Conservation (phyloP, 2,329 filamentous ascomycete species). For the Fusarium agapanthi region DNA sequence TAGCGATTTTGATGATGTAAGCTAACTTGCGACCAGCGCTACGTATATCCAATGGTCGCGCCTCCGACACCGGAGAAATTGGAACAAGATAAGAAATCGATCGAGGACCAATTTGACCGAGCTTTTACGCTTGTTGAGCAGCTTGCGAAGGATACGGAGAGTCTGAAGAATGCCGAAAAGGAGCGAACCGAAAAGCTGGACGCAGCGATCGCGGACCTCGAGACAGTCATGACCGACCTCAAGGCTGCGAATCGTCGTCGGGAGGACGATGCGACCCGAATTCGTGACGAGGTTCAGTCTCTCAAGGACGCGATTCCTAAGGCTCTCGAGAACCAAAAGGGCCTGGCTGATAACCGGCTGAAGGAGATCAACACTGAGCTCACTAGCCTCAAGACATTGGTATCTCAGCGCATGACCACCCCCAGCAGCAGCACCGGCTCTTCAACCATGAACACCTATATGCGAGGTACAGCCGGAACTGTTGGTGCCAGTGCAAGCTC, state of each 20-base stretch:
- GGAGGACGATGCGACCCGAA: constrained; percentile 86
- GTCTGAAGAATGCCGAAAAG: constrained; percentile 86
- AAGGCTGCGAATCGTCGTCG: constrained; percentile 83
- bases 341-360: constrained; percentile 80
- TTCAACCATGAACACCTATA: constrained; percentile 36
- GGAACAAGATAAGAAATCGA: constrained; percentile 90
- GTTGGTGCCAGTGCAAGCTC: neutral
- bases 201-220: constrained; percentile 81
- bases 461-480: constrained; percentile 37
- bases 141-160: constrained; percentile 86
- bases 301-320: constrained; percentile 88
- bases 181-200: constrained; percentile 86
- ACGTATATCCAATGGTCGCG: constrained; percentile 88
- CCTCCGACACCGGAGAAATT: constrained; percentile 94
- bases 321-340: constrained; percentile 87
- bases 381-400: constrained; percentile 89
- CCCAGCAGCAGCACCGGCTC: constrained; percentile 44
- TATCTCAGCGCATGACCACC: constrained; percentile 69
- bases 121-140: constrained; percentile 93
- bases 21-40: constrained; percentile 67
- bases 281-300: constrained; percentile 84
- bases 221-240: constrained; percentile 81
- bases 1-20: neutral
- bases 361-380: constrained; percentile 88
- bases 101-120: constrained; percentile 92